Evolutionary conservation across 2,329 filamentous ascomycete genomes (phyloP).

Genomic region (Escovopsis sp.): DNA sequence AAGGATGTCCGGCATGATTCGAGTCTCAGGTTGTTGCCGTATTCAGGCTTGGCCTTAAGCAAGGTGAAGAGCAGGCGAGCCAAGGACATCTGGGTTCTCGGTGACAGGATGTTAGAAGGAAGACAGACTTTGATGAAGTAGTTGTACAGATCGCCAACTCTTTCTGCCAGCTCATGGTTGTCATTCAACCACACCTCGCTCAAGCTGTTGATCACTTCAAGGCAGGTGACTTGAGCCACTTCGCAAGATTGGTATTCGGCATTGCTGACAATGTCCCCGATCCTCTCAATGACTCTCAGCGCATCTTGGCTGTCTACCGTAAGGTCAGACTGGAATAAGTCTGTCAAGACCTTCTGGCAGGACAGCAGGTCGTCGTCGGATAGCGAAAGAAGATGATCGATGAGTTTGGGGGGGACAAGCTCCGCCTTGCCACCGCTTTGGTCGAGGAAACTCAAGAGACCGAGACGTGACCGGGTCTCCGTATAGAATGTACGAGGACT

Average conservation of each 20-base stretch:
- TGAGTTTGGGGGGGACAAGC: constrained; percentile 33
- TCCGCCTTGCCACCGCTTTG: constrained; percentile 30
- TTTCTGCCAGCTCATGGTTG: constrained; percentile 44
- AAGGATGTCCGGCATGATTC: constrained; percentile 54
- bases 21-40: constrained; percentile 43
- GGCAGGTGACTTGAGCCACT: constrained; percentile 49
- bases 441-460: constrained; percentile 28
- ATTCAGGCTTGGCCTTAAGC: constrained; percentile 51
- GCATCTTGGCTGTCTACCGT: constrained; percentile 33
- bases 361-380: constrained; percentile 38
- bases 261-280: constrained; percentile 36
- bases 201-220: constrained; percentile 53
- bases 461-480: constrained; percentile 31
- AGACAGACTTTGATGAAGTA: constrained; percentile 60
- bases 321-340: constrained; percentile 40
- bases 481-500: constrained; percentile 32
- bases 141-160: constrained; percentile 62
- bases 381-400: constrained; percentile 34
- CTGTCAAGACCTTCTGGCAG: constrained; percentile 33
- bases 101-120: constrained; percentile 53
- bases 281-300: constrained; percentile 30
- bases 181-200: constrained; percentile 48
- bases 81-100: constrained; percentile 51
- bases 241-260: constrained; percentile 61
- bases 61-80: constrained; percentile 56